Base-by-base conservation (phyloP, 1,284 basidiomycete genomes). In the Phylloporus sp. region DNA sequence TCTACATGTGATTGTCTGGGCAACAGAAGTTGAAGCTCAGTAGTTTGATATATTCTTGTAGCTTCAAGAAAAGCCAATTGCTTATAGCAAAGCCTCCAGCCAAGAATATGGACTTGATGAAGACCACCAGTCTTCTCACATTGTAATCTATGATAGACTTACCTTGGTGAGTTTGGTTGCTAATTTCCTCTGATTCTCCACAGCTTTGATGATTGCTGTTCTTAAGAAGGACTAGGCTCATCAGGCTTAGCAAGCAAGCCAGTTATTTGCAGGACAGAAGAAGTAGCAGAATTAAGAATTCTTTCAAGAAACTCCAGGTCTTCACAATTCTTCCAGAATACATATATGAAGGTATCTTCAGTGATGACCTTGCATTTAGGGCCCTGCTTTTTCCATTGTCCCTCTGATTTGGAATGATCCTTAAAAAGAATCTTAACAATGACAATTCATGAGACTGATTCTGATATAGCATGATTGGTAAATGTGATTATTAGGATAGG, bases 401-500 rank as follows among this genome's bases (percentile, higher is more conserved):
- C 65, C 18, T 70, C 72, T 12, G 68, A 60, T 10, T 72, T 71
- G 2, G 64, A 39, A 20, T 69, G 66, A 6, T 73, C 64, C 18
- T 73, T 66, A 61, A 68, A 47, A 50, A 64, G 40, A 0, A 57
- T 37, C 58, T 71, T 71, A 28, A 79, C 66, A 3, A 63, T 47
- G 3, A 5, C n/a, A 40, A 86, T 76, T 84, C 84, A 87, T 11
- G 24, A 31, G 3, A 84, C 82, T 1, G 82, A 80, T 12, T 69
- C 53, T 2, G 61, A 22, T 31, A 89, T 66, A 28, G 91, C 89
- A 64, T 93, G 91, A 68, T 93, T 92, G 0, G 91, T 92, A 73
- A 86, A 90, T 0, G 88, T 87, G 52, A 92, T 88, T 78, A 92
- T 79, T 18, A 91, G 77, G 59, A 92, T 86, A 0, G 86, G 89